Conservation (phyloP, 345 rosid genomes). For the Hirschfeldia incana region DNA sequence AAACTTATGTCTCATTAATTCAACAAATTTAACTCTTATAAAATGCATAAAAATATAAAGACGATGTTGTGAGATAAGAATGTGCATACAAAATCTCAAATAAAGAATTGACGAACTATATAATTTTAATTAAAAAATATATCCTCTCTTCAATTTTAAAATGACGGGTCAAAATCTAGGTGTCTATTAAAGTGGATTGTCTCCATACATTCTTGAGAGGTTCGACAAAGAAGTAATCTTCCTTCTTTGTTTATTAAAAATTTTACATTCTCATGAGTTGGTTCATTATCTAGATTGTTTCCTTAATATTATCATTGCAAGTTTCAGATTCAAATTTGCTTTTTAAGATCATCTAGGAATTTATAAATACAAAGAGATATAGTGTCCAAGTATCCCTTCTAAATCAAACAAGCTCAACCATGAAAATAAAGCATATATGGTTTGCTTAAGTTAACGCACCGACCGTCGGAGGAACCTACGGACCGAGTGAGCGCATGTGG, state of each 20-base stretch:
- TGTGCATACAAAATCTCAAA: no score
- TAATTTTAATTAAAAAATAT: no score
- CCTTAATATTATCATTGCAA: not conserved
- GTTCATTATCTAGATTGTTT: not conserved
- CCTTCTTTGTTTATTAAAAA: not conserved
- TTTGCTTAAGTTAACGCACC: not conserved
- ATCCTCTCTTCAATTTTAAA: no score
- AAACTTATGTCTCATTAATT: no score
- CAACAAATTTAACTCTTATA: no score
- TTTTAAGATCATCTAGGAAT: not conserved
- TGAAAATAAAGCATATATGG: not conserved
- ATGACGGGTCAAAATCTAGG: no score
- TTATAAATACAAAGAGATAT: not conserved
- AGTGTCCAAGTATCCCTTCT: not conserved
- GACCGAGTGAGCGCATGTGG: no score
- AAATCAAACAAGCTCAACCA: constrained; percentile 1
- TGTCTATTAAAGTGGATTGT: no score
- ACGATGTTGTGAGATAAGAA: no score
- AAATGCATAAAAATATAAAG: no score
- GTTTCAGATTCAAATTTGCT: not conserved
- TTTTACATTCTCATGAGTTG: not conserved
- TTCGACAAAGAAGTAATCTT: not conserved
- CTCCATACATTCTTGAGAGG: not conserved
- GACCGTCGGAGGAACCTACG: no score
- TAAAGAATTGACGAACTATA: no score